phyloP scores from a whole-genome alignment of 164 flowering plant genomes.

The Vitis amurensis region DNA sequence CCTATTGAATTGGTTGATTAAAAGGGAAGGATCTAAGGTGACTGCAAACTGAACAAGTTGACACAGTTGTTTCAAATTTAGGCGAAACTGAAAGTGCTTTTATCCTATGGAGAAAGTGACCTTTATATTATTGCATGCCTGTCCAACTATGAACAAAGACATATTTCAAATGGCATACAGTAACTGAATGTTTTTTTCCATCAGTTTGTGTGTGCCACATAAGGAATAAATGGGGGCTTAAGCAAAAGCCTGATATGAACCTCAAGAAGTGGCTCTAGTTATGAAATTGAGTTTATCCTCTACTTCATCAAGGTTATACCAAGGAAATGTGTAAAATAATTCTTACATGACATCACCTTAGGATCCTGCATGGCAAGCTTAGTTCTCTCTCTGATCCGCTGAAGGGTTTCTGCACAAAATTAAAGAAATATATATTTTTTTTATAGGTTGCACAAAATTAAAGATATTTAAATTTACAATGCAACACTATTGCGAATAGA shows the following conservation, averaged over 20 bases:
- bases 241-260: conserved; percentile 3
- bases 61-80: neutral
- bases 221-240: neutral
- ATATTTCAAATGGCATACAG: too few relatives aligned
- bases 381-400: conserved; percentile 69
- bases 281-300: conserved; percentile 1
- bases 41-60: neutral
- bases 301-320: conserved; percentile 2
- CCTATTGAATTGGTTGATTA: neutral
- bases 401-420: conserved; percentile 70
- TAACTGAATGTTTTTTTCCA: neutral
- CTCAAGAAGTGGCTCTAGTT: neutral
- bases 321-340: conserved; percentile 22
- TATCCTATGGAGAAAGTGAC: too few relatives aligned
- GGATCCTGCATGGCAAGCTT: conserved; percentile 80
- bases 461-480: neutral
- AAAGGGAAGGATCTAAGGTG: neutral
- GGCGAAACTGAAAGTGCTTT: neutral
- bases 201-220: neutral
- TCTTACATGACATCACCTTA: conserved; percentile 88
- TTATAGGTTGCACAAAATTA: neutral
- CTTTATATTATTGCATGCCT: too few relatives aligned
- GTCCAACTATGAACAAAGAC: too few relatives aligned
- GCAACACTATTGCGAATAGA: conserved; percentile 2
- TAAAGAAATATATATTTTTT: neutral